Base-by-base conservation (phyloP, 306 rosid species). In the Ceratonia siliqua region DNA sequence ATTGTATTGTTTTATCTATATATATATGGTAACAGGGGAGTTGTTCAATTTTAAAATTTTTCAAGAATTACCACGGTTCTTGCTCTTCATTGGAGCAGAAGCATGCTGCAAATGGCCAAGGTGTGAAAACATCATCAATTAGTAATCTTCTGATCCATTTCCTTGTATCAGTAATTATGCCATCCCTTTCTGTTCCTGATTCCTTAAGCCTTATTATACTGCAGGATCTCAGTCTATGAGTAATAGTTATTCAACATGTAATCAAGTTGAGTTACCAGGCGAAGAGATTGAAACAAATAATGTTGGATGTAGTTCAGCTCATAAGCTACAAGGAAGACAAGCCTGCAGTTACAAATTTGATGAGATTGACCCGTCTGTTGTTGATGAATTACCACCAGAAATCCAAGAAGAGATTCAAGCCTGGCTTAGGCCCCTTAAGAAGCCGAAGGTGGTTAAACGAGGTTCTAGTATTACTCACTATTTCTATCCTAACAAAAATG, bases 301-400 rank as follows among this genome's bases (percentile, higher is more conserved):
- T 41, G 79, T 48, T 8, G 61, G 59, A 53, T 17, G 59, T 17
- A 69, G 75, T 41, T 55, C 52, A 30, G 25, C 76, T 71, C 76
- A 58, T 55, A 56, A 20, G 8, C 85, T 68, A 50, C 86, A 76
- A 67, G 70, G 83, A 68, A 80, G 85, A 54, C 83, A 84, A 85
- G 67, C 73, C 56, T 94, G 98, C 96, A 73, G 82, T 66, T 94
- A 89, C 80, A 88, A 87, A 27, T 14, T 79, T 32, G 93, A 89
- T 41, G 98, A 91, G 72, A 91, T 91, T 62, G 98, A 91, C 54
- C 86, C 89, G 68, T 88, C 92, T 25, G 84, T 94, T 53, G 52
- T 94, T 13, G 84, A 85, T 17, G 98, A 94, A 78, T 83, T 91
- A 58, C 98, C 98, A 10, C 90, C 86, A 18, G 98, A 91, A 78